These are phyloP conservation scores for Kwoniella bestiolae DNA, from an alignment of 768 basidiomycete species.

Conservation along the genomic window DNA sequence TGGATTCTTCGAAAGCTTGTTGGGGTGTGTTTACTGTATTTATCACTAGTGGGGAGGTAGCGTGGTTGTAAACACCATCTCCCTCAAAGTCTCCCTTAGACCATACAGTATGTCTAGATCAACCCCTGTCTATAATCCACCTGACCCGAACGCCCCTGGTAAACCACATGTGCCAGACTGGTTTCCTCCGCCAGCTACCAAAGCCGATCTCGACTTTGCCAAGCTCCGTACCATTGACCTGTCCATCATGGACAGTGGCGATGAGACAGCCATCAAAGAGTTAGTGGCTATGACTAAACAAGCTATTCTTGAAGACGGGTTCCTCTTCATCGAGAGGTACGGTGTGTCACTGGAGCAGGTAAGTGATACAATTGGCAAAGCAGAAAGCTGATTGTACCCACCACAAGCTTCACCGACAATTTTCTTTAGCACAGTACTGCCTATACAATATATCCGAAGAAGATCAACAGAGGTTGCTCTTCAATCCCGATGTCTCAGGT, in stretches of 20 bases:
- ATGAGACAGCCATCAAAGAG: conserved; percentile 26
- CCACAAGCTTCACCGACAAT: conserved; percentile 36
- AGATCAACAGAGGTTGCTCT: conserved; percentile 38
- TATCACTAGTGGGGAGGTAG: no score
- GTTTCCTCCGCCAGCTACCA: conserved; percentile 36
- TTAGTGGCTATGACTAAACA: conserved; percentile 15
- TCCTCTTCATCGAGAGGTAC: conserved; percentile 44
- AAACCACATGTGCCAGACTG: conserved; percentile 34
- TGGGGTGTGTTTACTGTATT: no score
- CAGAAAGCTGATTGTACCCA: not conserved
- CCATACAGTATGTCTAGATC: not conserved
- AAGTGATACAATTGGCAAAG: not conserved
- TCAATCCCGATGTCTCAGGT: conserved; percentile 34
- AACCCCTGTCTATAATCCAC: conserved; percentile 28
- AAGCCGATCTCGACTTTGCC: conserved; percentile 34
- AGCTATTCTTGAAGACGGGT: conserved; percentile 39
- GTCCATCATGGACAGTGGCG: conserved; percentile 34
- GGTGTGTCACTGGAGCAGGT: conserved; percentile 40
- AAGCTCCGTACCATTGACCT: conserved; percentile 35
- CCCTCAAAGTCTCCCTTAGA: no score
- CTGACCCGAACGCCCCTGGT: conserved; percentile 27
- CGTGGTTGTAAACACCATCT: no score
- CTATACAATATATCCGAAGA: conserved; percentile 35
- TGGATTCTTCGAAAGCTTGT: no score
- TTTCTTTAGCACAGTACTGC: conserved; percentile 36